These are phyloP conservation scores for Arachis hypogaea DNA, from an alignment of 306 rosid species.

Conservation along the genomic window DNA sequence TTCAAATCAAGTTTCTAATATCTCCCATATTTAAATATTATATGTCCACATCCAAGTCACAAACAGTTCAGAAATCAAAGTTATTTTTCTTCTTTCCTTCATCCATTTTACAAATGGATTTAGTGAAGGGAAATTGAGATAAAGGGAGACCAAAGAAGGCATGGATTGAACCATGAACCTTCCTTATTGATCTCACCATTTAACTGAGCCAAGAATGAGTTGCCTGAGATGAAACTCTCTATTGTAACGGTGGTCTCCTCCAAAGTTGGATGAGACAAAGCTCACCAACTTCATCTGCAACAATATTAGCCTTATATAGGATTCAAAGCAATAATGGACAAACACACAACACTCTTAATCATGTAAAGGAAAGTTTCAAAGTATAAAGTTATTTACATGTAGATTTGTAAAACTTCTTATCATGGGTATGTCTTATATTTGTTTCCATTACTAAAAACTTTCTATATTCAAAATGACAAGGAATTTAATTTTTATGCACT, in stretches of 20 bases:
- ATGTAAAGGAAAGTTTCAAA: too few relatives aligned
- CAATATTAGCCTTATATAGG: conserved; percentile 34
- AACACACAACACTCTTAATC: too few relatives aligned
- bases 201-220: conserved; percentile 93
- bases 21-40: conserved; percentile 17
- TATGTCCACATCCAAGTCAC: background rate
- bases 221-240: conserved; percentile 62
- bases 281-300: conserved; percentile 57
- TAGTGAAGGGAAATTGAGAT: conserved; percentile 33
- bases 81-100: conserved; percentile 16
- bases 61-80: conserved; percentile 30
- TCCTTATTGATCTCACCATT: conserved; percentile 43
- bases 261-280: conserved; percentile 31
- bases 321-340: background rate
- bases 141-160: conserved; percentile 39
- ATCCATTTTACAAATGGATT: conserved; percentile 41
- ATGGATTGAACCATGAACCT: conserved; percentile 36
- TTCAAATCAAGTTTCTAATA: conserved; percentile 20
- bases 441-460: too few relatives aligned
- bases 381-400: too few relatives aligned
- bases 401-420: too few relatives aligned
- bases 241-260: conserved; percentile 41
- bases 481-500: too few relatives aligned
- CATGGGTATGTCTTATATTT: too few relatives aligned
- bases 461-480: too few relatives aligned